These are phyloP conservation scores for Huntiella moniliformis DNA, from an alignment of 2,329 filamentous ascomycete species.

Conservation along the genomic window DNA sequence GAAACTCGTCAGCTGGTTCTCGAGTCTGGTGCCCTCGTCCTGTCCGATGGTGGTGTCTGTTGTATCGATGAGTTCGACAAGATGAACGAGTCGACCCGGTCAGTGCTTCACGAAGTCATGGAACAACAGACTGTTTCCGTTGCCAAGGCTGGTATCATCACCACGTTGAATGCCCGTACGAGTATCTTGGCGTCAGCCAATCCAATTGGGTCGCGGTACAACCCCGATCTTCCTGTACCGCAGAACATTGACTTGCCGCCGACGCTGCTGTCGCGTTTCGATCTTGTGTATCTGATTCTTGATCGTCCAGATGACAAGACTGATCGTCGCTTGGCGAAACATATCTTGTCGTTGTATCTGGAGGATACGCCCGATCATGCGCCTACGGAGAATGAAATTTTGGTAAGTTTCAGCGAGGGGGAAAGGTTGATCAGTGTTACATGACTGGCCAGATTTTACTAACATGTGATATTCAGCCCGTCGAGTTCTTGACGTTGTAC, in stretches of 20 bases:
- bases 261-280: slow-evolving; percentile 86
- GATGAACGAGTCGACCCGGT: slow-evolving; percentile 63
- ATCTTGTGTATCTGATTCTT: slow-evolving; percentile 89
- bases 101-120: slow-evolving; percentile 75
- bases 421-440: background rate
- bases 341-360: slow-evolving; percentile 89
- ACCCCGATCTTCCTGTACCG: slow-evolving; percentile 83
- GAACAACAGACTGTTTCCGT: slow-evolving; percentile 75
- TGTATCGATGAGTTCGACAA: slow-evolving; percentile 79
- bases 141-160: slow-evolving; percentile 86
- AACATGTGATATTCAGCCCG: slow-evolving; percentile 34
- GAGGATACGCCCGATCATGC: slow-evolving; percentile 87
- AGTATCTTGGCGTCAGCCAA: slow-evolving; percentile 95
- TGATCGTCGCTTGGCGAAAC: slow-evolving; percentile 75
- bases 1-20: slow-evolving; percentile 65
- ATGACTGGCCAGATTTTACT: background rate
- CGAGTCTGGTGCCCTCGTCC: slow-evolving; percentile 59
- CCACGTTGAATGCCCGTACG: slow-evolving; percentile 85
- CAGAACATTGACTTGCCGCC: slow-evolving; percentile 97
- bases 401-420: slow-evolving; percentile 36
- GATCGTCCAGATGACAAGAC: slow-evolving; percentile 82
- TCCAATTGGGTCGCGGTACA: slow-evolving; percentile 94
- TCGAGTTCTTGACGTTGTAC: slow-evolving; percentile 91
- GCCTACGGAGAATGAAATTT: slow-evolving; percentile 50
- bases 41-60: slow-evolving; percentile 67